phyloP scores from a whole-genome alignment of 2,329 filamentous ascomycete genomes.

The Fusarium veterinarium region DNA sequence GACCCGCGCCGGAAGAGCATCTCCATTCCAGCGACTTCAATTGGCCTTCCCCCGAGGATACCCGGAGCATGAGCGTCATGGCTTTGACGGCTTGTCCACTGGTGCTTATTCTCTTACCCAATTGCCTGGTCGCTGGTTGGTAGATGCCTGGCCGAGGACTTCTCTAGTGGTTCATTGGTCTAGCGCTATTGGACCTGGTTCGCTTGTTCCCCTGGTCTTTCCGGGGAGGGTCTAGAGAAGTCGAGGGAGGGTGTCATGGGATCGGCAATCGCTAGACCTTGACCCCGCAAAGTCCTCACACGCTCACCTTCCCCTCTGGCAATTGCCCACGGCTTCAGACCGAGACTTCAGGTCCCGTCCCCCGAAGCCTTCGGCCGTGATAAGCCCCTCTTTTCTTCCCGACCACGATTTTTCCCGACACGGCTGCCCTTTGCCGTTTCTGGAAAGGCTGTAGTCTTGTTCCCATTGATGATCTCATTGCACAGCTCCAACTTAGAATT shows the following conservation, averaged over 20 bases:
- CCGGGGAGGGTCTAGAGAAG: slow-evolving; percentile 5
- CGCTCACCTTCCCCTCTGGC: slow-evolving; percentile 30
- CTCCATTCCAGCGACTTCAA: slow-evolving; percentile 41
- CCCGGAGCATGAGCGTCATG: slow-evolving; percentile 41
- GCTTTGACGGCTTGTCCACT: slow-evolving; percentile 39
- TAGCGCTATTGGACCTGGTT: slow-evolving; percentile 30
- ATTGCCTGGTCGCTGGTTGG: slow-evolving; percentile 46
- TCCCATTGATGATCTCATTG: slow-evolving; percentile 10
- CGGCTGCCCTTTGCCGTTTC: slow-evolving; percentile 15
- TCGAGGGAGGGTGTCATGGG: slow-evolving; percentile 42
- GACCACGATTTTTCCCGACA: slow-evolving; percentile 43
- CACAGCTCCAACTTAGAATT: slow-evolving; percentile 2
- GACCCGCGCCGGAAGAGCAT: slow-evolving; percentile 28
- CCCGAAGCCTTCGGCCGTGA: slow-evolving; percentile 37
- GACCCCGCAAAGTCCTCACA: slow-evolving; percentile 41
- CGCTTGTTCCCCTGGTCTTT: slow-evolving; percentile 36
- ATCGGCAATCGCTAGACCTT: slow-evolving; percentile 34
- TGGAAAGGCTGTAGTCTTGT: slow-evolving; percentile 10
- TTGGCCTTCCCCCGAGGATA: slow-evolving; percentile 44
- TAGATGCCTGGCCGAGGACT: slow-evolving; percentile 36
- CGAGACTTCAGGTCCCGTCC: slow-evolving; percentile 30
- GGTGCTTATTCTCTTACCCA: slow-evolving; percentile 48
- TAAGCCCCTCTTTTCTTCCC: slow-evolving; percentile 37
- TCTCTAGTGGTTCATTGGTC: slow-evolving; percentile 33
- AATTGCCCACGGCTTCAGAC: slow-evolving; percentile 33